Conservation (phyloP, 2,329 filamentous ascomycete genomes). For the Nigrospora sphaerica region DNA sequence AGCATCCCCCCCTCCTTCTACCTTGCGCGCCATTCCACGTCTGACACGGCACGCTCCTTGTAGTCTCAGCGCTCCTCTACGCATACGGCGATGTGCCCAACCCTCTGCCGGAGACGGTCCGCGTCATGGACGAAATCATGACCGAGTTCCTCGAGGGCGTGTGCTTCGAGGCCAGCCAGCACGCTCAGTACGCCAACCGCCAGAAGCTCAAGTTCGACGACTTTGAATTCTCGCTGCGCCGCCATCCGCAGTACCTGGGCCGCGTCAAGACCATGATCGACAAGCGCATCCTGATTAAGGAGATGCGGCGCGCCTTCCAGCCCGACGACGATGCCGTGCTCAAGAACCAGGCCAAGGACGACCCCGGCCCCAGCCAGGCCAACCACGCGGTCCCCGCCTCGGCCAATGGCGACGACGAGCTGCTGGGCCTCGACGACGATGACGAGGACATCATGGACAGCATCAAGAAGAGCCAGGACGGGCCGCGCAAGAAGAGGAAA, state of each 20-base stretch:
- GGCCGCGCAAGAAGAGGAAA: constrained; percentile 6
- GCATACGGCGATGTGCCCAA: constrained; percentile 72
- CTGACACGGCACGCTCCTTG: constrained; percentile 54
- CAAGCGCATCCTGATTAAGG: constrained; percentile 81
- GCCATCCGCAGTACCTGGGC: constrained; percentile 79
- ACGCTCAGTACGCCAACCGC: constrained; percentile 77
- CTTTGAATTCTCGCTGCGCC: constrained; percentile 87
- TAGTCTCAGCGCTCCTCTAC: constrained; percentile 69
- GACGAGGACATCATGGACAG: constrained; percentile 5
- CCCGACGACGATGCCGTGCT: constrained; percentile 54
- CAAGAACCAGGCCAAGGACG: constrained; percentile 22
- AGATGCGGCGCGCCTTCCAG: constrained; percentile 69
- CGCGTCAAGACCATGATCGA: constrained; percentile 84
- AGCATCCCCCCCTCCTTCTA: neutral
- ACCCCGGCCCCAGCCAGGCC: constrained; percentile 20
- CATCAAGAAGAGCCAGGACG: constrained; percentile 2
- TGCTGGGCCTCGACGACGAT: constrained; percentile 18
- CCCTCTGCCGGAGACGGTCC: constrained; percentile 76
- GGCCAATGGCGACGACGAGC: constrained; percentile 17
- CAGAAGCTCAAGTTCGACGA: constrained; percentile 98
- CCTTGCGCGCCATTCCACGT: constrained; percentile 63
- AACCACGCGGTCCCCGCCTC: constrained; percentile 10
- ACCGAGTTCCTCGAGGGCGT: constrained; percentile 95
- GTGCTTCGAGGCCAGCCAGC: constrained; percentile 80
- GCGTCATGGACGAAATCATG: constrained; percentile 87